These are phyloP conservation scores for Botrytis cinerea DNA, from an alignment of 2,329 filamentous ascomycete genomes.

Conservation along the genomic window DNA sequence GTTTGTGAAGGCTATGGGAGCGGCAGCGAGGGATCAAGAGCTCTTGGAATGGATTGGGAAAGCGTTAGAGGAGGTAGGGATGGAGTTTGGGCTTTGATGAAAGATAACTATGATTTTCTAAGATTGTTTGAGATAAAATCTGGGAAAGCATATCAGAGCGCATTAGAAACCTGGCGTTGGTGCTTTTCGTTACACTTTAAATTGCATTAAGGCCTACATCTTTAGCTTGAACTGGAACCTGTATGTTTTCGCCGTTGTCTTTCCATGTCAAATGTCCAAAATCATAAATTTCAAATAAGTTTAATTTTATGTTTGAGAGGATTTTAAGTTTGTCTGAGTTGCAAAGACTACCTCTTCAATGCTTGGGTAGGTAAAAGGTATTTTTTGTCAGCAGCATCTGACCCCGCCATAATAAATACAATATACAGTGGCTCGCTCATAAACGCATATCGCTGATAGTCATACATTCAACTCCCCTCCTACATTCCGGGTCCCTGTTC, in stretches of 20 bases:
- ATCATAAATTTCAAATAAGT: not conserved
- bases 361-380: conserved; percentile 1
- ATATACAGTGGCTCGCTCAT: conserved; percentile 17
- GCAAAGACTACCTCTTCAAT: conserved; percentile 14
- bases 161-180: conserved; percentile 6
- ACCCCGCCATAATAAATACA: conserved; percentile 18
- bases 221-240: not conserved
- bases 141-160: not conserved
- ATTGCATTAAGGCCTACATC: not conserved
- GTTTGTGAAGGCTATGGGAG: conserved; percentile 62
- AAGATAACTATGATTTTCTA: not conserved
- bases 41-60: conserved; percentile 59
- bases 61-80: conserved; percentile 63
- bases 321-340: conserved; percentile 10
- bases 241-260: not conserved
- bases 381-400: conserved; percentile 20
- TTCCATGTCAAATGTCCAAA: not conserved
- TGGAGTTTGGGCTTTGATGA: conserved; percentile 49
- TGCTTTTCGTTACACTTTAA: not conserved
- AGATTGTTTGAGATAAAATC: conserved; percentile 15
- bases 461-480: conserved; percentile 19
- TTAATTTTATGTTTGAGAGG: not conserved
- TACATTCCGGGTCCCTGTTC: conserved; percentile 9
- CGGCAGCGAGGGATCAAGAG: conserved; percentile 63
- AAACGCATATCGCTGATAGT: conserved; percentile 16